Conservation (phyloP, 306 rosid genomes). For the Crataegus laevigata region DNA sequence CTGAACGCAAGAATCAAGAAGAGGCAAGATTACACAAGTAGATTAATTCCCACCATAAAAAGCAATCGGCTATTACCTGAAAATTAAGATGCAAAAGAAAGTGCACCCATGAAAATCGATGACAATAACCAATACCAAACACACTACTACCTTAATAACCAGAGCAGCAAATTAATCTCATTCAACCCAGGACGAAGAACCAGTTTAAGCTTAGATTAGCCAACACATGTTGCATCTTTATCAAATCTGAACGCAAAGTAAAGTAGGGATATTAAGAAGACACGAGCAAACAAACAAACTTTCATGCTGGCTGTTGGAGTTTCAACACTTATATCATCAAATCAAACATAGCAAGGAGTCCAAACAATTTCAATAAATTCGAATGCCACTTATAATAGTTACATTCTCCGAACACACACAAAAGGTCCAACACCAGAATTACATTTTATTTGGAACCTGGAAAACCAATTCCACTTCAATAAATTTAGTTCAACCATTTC, state of each 20-base stretch:
- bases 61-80: slow-evolving; percentile 40
- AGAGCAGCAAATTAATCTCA: background rate
- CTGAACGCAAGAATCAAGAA: slow-evolving; percentile 25
- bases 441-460: background rate
- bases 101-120: background rate
- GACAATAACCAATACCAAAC: background rate
- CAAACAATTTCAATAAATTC: background rate
- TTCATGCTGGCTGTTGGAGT: background rate
- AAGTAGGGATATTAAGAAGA: background rate
- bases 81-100: slow-evolving; percentile 17
- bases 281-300: background rate
- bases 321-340: background rate
- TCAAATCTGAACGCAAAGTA: background rate
- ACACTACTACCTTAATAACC: background rate
- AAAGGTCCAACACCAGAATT: background rate
- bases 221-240: background rate
- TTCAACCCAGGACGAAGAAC: background rate
- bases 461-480: background rate
- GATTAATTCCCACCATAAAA: slow-evolving; percentile 19
- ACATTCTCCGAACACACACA: background rate
- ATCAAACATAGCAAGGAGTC: background rate
- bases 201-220: too few relatives aligned
- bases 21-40: slow-evolving; percentile 2
- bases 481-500: background rate
- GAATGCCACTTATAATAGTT: background rate